Conservation (phyloP, 1,139 yeast species). For the Cylindricascospora bacillispora region DNA sequence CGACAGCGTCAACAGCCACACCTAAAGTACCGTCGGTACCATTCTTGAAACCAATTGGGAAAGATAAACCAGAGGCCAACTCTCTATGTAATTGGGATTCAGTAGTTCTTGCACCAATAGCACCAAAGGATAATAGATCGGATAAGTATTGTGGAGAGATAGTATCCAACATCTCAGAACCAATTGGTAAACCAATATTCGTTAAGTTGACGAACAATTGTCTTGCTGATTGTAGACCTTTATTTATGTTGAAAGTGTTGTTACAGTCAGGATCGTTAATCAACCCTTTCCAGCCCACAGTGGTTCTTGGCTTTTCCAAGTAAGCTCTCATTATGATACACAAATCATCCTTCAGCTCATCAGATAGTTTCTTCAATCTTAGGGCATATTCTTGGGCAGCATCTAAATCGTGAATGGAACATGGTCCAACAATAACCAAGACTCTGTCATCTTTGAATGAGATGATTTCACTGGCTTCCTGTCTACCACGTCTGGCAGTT, state of each 20-base stretch:
- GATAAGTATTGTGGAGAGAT: slow-evolving; percentile 95
- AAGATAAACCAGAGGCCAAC: slow-evolving; percentile 87
- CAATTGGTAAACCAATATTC: slow-evolving; percentile 69
- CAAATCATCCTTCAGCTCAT: slow-evolving; percentile 60
- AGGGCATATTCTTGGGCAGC: slow-evolving; percentile 83
- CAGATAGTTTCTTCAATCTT: slow-evolving; percentile 52
- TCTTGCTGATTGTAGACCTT: slow-evolving; percentile 82
- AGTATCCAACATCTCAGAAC: slow-evolving; percentile 96
- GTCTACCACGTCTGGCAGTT: slow-evolving; percentile 67
- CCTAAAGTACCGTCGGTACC: slow-evolving; percentile 94
- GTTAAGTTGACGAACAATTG: slow-evolving; percentile 79
- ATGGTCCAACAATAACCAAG: slow-evolving; percentile 82
- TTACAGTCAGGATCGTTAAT: slow-evolving; percentile 95
- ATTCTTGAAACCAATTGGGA: slow-evolving; percentile 97
- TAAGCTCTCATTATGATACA: slow-evolving; percentile 92
- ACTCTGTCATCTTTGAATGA: slow-evolving; percentile 68
- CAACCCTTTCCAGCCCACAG: slow-evolving; percentile 98
- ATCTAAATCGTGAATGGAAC: slow-evolving; percentile 86
- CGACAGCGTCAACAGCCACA: slow-evolving; percentile 89
- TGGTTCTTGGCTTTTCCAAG: slow-evolving; percentile 95
- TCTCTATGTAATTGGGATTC: slow-evolving; percentile 97
- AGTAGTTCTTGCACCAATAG: slow-evolving; percentile 98
- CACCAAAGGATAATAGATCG: slow-evolving; percentile 87
- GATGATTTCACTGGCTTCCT: slow-evolving; percentile 59
- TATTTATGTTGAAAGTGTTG: slow-evolving; percentile 86